These are phyloP conservation scores for Fusarium transvaalense DNA, from an alignment of 2,329 filamentous ascomycete species.

Conservation along the genomic window DNA sequence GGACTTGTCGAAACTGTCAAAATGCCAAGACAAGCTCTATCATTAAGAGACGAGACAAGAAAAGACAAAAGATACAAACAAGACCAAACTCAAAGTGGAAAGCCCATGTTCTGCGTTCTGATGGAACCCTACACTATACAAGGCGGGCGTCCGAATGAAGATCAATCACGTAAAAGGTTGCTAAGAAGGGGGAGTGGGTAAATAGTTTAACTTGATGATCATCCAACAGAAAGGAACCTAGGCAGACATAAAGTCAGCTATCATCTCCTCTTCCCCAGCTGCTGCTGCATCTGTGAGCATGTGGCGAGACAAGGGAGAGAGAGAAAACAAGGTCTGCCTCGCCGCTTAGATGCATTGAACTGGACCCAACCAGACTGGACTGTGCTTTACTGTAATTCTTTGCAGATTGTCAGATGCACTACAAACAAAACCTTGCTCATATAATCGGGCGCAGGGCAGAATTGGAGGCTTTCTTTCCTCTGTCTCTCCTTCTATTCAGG, in stretches of 20 bases:
- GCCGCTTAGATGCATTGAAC: constrained; percentile 17
- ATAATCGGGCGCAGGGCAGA: constrained; percentile 30
- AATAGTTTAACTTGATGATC: constrained; percentile 17
- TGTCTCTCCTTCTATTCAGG: not conserved
- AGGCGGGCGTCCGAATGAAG: constrained; percentile 26
- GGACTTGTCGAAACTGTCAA: constrained; percentile 1
- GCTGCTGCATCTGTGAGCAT: constrained; percentile 1
- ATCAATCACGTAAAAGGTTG: constrained; percentile 43
- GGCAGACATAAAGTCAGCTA: constrained; percentile 15
- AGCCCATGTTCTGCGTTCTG: constrained; percentile 12
- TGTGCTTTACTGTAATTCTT: not conserved
- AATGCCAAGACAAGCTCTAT: constrained; percentile 29
- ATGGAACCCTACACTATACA: constrained; percentile 36
- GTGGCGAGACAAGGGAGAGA: constrained; percentile 8
- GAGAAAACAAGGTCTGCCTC: constrained; percentile 12
- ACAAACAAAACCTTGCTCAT: not conserved
- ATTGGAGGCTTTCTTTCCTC: not conserved
- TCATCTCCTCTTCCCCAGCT: constrained; percentile 7
- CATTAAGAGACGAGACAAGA: not conserved
- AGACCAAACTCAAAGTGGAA: constrained; percentile 44
- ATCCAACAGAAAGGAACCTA: constrained; percentile 13
- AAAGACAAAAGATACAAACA: not conserved
- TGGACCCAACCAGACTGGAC: constrained; percentile 2
- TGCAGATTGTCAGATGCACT: not conserved
- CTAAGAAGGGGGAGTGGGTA: constrained; percentile 6